Conservation (phyloP, 768 basidiomycete species). For the Atractiella rhizophila region DNA sequence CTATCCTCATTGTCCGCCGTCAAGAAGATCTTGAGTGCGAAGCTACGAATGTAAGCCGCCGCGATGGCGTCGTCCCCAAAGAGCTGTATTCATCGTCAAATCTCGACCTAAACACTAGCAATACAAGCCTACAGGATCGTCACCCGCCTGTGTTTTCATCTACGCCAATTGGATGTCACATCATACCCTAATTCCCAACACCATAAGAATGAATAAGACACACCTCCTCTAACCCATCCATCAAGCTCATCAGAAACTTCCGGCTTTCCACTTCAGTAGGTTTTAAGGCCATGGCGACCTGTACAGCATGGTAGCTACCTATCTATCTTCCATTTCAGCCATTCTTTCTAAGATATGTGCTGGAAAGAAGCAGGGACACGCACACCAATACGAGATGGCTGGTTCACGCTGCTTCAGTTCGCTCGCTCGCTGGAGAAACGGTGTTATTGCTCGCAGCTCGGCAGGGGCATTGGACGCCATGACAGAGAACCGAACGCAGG, state of each 20-base stretch:
- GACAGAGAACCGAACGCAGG: no score
- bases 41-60: conserved; percentile 79
- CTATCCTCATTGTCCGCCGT: conserved; percentile 80
- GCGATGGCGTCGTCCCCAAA: conserved; percentile 58
- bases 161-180: no score
- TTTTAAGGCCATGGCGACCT: conserved; percentile 1
- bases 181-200: background rate
- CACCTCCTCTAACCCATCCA: conserved; percentile 3
- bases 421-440: conserved; percentile 69
- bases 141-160: background rate
- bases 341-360: no score
- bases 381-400: conserved; percentile 87
- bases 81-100: no score
- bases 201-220: background rate
- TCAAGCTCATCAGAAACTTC: background rate
- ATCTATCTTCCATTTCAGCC: no score
- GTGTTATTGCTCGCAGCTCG: no score
- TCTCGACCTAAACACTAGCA: no score
- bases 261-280: background rate
- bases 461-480: no score
- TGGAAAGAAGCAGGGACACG: conserved; percentile 21
- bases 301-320: conserved; percentile 1
- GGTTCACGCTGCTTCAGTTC: conserved; percentile 64
- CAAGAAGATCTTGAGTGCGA: conserved; percentile 68
- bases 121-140: no score